Conservation (phyloP, 805 yeast genomes). For the Candida coquimbonensis region DNA sequence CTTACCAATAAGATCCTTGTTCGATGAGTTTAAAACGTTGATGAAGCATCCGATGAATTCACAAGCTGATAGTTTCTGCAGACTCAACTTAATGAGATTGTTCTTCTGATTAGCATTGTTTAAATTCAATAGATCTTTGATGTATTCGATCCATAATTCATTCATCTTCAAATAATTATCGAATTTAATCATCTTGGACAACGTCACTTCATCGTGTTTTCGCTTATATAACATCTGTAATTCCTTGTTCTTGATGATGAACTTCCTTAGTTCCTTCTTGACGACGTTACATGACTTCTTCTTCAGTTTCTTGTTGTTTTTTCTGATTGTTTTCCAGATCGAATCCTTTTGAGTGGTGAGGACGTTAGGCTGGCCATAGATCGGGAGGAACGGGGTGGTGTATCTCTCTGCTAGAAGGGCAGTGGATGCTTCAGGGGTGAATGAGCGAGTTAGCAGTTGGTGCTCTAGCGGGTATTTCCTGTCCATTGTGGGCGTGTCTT, state of each 20-base stretch:
- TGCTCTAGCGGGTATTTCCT: constrained; percentile 2
- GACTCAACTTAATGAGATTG: constrained; percentile 21
- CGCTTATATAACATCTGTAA: constrained; percentile 21
- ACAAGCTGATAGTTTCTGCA: constrained; percentile 61
- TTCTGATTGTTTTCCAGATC: neutral
- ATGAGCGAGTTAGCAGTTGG: neutral
- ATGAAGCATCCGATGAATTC: constrained; percentile 77
- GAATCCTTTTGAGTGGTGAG: neutral
- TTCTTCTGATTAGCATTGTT: constrained; percentile 9
- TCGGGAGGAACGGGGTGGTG: neutral
- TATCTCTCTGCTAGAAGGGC: neutral
- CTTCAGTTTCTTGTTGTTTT: neutral
- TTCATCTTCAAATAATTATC: constrained; percentile 49
- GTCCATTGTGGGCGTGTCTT: neutral
- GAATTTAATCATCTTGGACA: constrained; percentile 21
- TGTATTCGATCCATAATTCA: constrained; percentile 69
- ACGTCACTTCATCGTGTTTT: constrained; percentile 10
- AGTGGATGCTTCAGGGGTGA: neutral
- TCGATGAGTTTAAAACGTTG: constrained; percentile 50
- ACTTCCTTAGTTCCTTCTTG: constrained; percentile 2
- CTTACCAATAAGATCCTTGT: constrained; percentile 50
- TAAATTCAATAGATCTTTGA: constrained; percentile 41
- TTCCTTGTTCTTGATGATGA: constrained; percentile 19
- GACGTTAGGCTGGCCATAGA: neutral
- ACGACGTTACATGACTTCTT: constrained; percentile 9